Evolutionary conservation across 805 yeast genomes (phyloP).

Genomic region (Cyberlindnera bimundalis): DNA sequence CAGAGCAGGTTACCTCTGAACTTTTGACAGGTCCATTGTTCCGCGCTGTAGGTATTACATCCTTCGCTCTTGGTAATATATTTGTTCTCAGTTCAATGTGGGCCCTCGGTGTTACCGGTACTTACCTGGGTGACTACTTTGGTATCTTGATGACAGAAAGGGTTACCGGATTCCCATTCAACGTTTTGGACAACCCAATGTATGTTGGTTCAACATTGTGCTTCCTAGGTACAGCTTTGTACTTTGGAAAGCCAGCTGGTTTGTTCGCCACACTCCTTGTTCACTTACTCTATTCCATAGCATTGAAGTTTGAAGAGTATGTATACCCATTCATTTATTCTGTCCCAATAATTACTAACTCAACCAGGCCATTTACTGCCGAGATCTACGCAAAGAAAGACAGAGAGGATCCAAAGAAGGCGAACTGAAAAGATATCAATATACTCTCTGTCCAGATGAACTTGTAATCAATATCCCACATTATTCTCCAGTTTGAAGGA

Average conservation of each 20-base stretch:
- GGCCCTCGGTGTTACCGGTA: constrained; percentile 91
- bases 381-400: constrained; percentile 79
- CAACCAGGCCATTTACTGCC: constrained; percentile 87
- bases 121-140: constrained; percentile 95
- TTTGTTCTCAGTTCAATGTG: constrained; percentile 86
- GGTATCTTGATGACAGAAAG: constrained; percentile 90
- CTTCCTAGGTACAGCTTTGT: constrained; percentile 86
- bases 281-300: constrained; percentile 76
- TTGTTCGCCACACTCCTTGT: constrained; percentile 69
- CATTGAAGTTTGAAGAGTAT: constrained; percentile 79
- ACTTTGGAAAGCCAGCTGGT: constrained; percentile 90
- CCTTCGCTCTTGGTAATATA: constrained; percentile 69
- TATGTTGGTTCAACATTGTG: constrained; percentile 88
- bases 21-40: constrained; percentile 44
- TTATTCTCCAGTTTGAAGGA: no score
- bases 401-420: constrained; percentile 31
- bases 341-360: constrained; percentile 15
- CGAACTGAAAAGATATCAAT: no score
- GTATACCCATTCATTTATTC: constrained; percentile 12
- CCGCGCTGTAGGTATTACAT: constrained; percentile 48
- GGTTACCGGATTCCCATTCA: constrained; percentile 92
- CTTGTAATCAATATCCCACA: no score
- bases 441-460: no score
- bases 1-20: constrained; percentile 63
- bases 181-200: constrained; percentile 91